Conservation (phyloP, 2,329 filamentous ascomycete species). For the Phialocephala sp. region DNA sequence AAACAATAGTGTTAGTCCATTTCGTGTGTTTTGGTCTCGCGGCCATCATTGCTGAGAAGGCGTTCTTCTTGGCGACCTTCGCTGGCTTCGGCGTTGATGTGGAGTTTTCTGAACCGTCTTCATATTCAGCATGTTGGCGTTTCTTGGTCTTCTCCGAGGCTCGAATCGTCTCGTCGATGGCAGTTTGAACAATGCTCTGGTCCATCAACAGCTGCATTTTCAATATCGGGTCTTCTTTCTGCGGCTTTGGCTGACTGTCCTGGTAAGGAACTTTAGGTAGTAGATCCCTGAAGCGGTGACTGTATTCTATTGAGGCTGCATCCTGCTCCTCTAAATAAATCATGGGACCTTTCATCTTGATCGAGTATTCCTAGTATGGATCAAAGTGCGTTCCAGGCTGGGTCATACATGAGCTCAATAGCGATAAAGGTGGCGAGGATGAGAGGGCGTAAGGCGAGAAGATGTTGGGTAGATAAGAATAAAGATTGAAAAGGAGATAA, state of each 20-base stretch:
- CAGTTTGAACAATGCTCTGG: conserved; percentile 9
- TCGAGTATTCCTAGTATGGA: background rate
- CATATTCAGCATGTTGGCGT: conserved; percentile 13
- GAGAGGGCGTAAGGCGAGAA: background rate
- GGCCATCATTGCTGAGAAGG: conserved; percentile 25
- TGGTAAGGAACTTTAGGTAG: background rate
- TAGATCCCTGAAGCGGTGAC: background rate
- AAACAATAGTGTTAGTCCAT: background rate
- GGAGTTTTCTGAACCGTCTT: conserved; percentile 2
- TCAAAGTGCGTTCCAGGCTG: background rate
- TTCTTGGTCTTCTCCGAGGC: conserved; percentile 8
- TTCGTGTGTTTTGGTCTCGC: conserved; percentile 12
- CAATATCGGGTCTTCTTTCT: background rate
- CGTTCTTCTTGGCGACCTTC: conserved; percentile 13
- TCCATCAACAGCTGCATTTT: conserved; percentile 1
- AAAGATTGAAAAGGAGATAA: too few species aligned
- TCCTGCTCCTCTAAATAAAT: background rate
- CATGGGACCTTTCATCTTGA: conserved; percentile 2
- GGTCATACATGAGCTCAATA: background rate
- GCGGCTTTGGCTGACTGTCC: background rate
- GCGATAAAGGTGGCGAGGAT: background rate
- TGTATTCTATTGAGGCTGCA: background rate
- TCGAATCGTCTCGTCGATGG: conserved; percentile 9
- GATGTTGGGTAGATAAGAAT: too few species aligned
- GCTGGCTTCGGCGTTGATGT: conserved; percentile 3